Evolutionary conservation across 2,329 filamentous ascomycete species (phyloP).

Genomic region (Lasiodiplodia gonubiensis): DNA sequence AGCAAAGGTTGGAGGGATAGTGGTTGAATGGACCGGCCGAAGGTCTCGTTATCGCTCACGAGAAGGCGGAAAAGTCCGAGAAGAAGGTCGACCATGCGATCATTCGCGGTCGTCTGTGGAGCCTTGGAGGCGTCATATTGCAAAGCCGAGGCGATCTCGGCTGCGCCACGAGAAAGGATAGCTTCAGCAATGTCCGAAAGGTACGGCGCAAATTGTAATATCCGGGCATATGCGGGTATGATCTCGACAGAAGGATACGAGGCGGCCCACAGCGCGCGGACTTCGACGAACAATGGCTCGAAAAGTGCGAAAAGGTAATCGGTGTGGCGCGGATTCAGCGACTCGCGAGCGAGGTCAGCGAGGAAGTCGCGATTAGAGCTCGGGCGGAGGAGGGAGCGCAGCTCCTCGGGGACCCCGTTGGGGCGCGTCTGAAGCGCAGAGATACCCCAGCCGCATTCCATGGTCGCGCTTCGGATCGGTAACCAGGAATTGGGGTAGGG

Average conservation of each 20-base stretch:
- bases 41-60: slow-evolving; percentile 73
- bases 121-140: slow-evolving; percentile 1
- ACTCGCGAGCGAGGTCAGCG: slow-evolving; percentile 69
- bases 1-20: slow-evolving; percentile 73
- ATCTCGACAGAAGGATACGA: slow-evolving; percentile 44
- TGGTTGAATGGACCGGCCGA: slow-evolving; percentile 68
- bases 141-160: slow-evolving; percentile 7
- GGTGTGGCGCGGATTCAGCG: slow-evolving; percentile 73
- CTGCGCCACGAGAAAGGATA: slow-evolving; percentile 33
- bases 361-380: slow-evolving; percentile 70
- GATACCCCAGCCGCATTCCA: slow-evolving; percentile 27
- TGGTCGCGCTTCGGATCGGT: slow-evolving; percentile 11
- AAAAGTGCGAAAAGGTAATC: slow-evolving; percentile 76
- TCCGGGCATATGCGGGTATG: slow-evolving; percentile 75
- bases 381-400: slow-evolving; percentile 70
- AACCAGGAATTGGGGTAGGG: slow-evolving; percentile 6
- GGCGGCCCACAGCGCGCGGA: slow-evolving; percentile 79
- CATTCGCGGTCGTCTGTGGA: slow-evolving; percentile 42
- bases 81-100: slow-evolving; percentile 56
- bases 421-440: slow-evolving; percentile 42
- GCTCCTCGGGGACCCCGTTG: slow-evolving; percentile 70
- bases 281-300: slow-evolving; percentile 76
- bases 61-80: slow-evolving; percentile 79
- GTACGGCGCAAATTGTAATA: slow-evolving; percentile 82
- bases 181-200: slow-evolving; percentile 74